A percentile compares a stretch with the other conserved stretches of the same genome.
phyloP scores from a whole-genome alignment of 768 basidiomycete genomes.

The Cyclocybe aegerita region DNA sequence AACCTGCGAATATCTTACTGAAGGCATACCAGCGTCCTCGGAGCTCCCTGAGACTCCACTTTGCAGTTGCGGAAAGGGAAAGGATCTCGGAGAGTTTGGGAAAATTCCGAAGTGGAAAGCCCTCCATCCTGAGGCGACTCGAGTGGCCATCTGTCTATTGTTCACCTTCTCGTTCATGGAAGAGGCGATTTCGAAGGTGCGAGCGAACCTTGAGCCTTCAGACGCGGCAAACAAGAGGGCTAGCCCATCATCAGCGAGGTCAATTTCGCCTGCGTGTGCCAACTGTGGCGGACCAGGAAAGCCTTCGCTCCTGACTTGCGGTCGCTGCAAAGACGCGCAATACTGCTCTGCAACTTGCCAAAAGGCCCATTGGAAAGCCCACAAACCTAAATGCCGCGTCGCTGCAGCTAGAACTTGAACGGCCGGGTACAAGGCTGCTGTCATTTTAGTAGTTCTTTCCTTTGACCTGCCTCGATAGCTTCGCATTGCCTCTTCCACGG shows the following conservation, averaged over 20 bases:
- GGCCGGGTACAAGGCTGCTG: too few relatives aligned
- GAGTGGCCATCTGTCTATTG: slow-evolving; percentile 52
- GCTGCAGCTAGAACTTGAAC: too few relatives aligned
- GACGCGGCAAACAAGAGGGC: background rate
- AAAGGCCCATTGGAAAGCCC: slow-evolving; percentile 41
- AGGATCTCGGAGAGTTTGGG: slow-evolving; percentile 39
- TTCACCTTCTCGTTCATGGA: slow-evolving; percentile 54
- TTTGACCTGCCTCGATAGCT: too few relatives aligned
- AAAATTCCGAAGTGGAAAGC: slow-evolving; percentile 32
- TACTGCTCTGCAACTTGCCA: slow-evolving; percentile 47
- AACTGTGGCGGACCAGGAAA: slow-evolving; percentile 16
- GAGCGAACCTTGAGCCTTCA: background rate
- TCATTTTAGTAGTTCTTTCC: too few relatives aligned
- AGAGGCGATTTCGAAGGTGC: slow-evolving; percentile 4
- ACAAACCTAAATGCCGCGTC: slow-evolving; percentile 32
- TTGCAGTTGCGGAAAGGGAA: slow-evolving; percentile 54
- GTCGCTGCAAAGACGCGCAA: slow-evolving; percentile 30
- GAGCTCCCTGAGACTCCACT: slow-evolving; percentile 39
- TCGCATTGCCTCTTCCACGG: too few relatives aligned
- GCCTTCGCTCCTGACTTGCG: slow-evolving; percentile 27
- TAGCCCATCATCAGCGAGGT: background rate
- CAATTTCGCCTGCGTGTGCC: background rate
- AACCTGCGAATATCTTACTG: slow-evolving; percentile 45
- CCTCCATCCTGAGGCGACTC: slow-evolving; percentile 43
- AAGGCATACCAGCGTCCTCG: slow-evolving; percentile 36